Evolutionary conservation across 1,139 yeast species (phyloP).

Genomic region (Candida pseudoviswanathii): DNA sequence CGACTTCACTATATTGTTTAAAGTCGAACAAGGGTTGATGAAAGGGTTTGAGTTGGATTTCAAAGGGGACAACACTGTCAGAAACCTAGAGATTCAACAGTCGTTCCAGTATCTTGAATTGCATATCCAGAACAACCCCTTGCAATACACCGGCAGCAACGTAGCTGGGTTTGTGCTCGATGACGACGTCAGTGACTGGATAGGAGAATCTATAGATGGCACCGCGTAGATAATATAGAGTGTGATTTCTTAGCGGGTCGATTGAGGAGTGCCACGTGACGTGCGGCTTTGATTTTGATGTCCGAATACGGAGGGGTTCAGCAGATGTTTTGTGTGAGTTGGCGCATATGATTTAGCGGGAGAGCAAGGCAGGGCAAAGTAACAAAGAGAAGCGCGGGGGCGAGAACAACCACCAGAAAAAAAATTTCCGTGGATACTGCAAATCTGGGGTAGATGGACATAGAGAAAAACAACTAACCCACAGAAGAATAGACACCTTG

Average conservation of each 20-base stretch:
- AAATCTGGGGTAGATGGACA: conserved; percentile 2
- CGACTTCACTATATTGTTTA: conserved; percentile 37
- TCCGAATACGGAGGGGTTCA: no score
- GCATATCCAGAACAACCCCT: conserved; percentile 22
- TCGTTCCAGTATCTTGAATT: conserved; percentile 34
- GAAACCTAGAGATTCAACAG: conserved; percentile 21
- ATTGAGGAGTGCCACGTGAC: no score
- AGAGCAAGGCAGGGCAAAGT: neutral
- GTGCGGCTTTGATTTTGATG: no score
- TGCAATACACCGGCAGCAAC: conserved; percentile 45
- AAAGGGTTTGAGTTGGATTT: conserved; percentile 23
- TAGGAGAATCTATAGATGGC: conserved; percentile 51
- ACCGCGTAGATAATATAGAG: conserved; percentile 29
- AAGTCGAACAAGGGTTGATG: conserved; percentile 42
- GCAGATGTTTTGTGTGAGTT: no score
- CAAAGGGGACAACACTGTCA: conserved; percentile 5
- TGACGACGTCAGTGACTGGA: conserved; percentile 49
- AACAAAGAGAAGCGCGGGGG: neutral
- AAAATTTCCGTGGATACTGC: conserved; percentile 4
- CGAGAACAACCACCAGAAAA: neutral
- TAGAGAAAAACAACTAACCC: no score
- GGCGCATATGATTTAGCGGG: conserved; percentile 2
- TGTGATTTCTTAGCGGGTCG: no score
- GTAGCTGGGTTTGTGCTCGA: conserved; percentile 48
- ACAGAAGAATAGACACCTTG: no score